These are phyloP conservation scores for Colletotrichum musae DNA, from an alignment of 2,329 filamentous ascomycete species.

Conservation along the genomic window DNA sequence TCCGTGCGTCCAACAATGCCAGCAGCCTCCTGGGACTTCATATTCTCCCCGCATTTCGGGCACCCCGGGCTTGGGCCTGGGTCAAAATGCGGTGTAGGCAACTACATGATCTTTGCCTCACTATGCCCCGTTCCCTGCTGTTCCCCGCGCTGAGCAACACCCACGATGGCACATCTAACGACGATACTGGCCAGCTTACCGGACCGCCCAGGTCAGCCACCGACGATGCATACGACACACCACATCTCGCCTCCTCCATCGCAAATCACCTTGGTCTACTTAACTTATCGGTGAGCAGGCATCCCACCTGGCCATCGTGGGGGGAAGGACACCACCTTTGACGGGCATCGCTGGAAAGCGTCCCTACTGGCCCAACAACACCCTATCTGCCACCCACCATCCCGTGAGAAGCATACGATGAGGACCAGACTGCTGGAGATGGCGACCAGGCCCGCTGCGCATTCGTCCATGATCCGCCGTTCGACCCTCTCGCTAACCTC, in stretches of 20 bases:
- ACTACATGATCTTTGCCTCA: background rate
- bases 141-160: background rate
- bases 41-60: background rate
- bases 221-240: constrained; percentile 2
- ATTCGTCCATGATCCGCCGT: background rate
- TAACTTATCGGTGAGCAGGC: constrained; percentile 29
- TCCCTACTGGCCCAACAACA: constrained; percentile 3
- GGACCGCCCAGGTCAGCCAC: background rate
- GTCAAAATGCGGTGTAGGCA: background rate
- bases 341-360: background rate
- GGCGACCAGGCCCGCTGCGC: background rate
- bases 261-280: background rate
- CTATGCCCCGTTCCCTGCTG: no score
- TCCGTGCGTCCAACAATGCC: background rate
- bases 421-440: constrained; percentile 5
- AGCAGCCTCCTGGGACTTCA: background rate
- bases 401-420: background rate
- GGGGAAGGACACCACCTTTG: background rate
- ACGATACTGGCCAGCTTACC: background rate
- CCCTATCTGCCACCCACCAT: background rate
- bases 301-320: background rate
- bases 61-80: background rate
- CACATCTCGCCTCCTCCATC: background rate
- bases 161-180: background rate
- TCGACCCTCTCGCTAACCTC: background rate